These are phyloP conservation scores for Botrytis deweyae DNA, from an alignment of 2,329 filamentous ascomycete genomes.

Conservation along the genomic window DNA sequence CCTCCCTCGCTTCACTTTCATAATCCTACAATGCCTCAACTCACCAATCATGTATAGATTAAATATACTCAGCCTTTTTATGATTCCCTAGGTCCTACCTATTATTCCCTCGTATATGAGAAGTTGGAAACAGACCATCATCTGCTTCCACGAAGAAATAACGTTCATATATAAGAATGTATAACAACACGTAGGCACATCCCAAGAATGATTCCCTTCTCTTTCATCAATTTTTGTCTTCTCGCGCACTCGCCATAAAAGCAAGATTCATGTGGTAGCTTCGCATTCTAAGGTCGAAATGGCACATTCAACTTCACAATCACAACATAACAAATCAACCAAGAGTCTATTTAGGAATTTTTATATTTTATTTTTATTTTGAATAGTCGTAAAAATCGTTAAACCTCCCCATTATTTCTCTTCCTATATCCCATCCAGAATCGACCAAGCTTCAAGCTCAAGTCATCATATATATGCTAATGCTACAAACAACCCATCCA, in stretches of 20 bases:
- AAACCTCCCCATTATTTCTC: background rate
- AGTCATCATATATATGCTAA: constrained; percentile 8
- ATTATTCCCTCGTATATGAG: background rate
- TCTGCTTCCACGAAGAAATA: background rate
- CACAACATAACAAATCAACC: background rate
- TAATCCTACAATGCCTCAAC: background rate
- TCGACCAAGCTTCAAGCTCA: constrained; percentile 12
- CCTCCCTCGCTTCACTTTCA: background rate
- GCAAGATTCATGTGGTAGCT: background rate
- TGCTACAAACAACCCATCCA: background rate
- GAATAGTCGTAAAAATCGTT: constrained; percentile 3
- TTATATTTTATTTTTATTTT: constrained; percentile 2
- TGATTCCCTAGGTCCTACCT: background rate
- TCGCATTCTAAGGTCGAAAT: background rate
- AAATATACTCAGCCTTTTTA: background rate
- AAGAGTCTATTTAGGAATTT: background rate
- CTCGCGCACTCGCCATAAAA: background rate
- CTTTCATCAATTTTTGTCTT: background rate
- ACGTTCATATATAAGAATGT: too few relatives aligned
- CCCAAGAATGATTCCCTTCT: background rate
- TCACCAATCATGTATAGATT: background rate
- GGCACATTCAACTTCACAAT: background rate
- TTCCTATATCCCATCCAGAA: background rate
- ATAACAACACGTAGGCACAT: too few relatives aligned
- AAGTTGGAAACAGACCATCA: background rate